A percentile compares a stretch with the other conserved stretches of the same genome.
Evolutionary conservation across 2,329 filamentous ascomycete genomes (phyloP).

Genomic region (Pestalotiopsis sp.): DNA sequence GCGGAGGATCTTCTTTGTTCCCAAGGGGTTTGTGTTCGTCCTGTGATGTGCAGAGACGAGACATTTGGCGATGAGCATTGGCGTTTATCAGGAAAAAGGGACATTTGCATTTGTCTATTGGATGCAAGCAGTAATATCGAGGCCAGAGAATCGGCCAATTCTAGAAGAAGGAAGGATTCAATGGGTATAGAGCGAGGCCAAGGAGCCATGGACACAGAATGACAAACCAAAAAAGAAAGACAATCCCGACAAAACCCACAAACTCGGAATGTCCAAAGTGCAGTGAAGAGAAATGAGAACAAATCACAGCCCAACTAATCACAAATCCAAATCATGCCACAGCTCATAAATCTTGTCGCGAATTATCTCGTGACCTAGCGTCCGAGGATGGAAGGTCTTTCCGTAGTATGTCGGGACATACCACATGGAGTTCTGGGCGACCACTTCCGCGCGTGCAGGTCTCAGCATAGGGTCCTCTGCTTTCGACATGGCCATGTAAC

Average conservation of each 20-base stretch:
- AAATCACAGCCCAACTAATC: not conserved
- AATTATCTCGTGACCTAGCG: slow-evolving; percentile 39
- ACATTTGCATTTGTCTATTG: not conserved
- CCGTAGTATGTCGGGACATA: slow-evolving; percentile 49
- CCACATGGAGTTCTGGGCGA: slow-evolving; percentile 41
- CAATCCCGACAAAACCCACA: not conserved
- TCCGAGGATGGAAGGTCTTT: slow-evolving; percentile 47
- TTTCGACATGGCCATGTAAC: slow-evolving; percentile 45
- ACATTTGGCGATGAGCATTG: not conserved
- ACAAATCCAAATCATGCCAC: slow-evolving; percentile 25
- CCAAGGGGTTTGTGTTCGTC: not conserved
- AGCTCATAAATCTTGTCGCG: slow-evolving; percentile 34
- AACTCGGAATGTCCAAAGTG: not conserved
- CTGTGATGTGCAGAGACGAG: not conserved
- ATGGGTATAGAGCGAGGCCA: not conserved
- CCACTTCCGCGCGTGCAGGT: slow-evolving; percentile 25
- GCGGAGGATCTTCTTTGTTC: slow-evolving; percentile 18
- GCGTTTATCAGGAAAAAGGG: not conserved
- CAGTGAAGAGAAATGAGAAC: not conserved
- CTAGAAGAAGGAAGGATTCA: not conserved
- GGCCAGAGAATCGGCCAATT: not conserved
- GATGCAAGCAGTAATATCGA: not conserved
- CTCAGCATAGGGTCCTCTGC: slow-evolving; percentile 35
- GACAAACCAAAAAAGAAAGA: not conserved
- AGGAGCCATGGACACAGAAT: not conserved